Percentiles rank a stretch among this genome's conserved stretches.
Evolutionary conservation across 2,329 filamentous ascomycete genomes (phyloP).

Genomic region (Albifimbria verrucaria): DNA sequence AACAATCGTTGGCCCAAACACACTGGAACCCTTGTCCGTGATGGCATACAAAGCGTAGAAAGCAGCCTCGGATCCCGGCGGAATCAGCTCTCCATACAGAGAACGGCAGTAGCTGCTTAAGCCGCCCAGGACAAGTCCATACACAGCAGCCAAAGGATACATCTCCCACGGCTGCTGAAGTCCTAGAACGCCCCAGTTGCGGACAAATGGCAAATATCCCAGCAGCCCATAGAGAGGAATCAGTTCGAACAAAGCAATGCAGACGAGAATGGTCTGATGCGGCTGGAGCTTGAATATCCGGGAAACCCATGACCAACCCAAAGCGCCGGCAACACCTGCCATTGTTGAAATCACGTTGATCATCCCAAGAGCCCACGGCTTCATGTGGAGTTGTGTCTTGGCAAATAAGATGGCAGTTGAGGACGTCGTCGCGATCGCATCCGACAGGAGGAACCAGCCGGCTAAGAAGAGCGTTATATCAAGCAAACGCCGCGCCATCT

Average conservation of each 20-base stretch:
- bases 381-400: constrained; percentile 90
- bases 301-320: constrained; percentile 82
- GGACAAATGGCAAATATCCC: constrained; percentile 80
- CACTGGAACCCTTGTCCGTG: constrained; percentile 91
- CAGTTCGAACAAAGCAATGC: constrained; percentile 84
- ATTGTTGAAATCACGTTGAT: constrained; percentile 92
- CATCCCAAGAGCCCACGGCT: constrained; percentile 78
- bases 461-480: constrained; percentile 77
- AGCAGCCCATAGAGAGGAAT: constrained; percentile 90
- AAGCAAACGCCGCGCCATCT: constrained; percentile 67
- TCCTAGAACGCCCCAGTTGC: constrained; percentile 71
- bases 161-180: constrained; percentile 97
- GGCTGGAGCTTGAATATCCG: constrained; percentile 66
- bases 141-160: constrained; percentile 87
- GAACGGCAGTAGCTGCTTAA: constrained; percentile 88
- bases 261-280: constrained; percentile 87
- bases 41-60: constrained; percentile 98
- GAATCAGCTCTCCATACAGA: constrained; percentile 89
- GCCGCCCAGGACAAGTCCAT: constrained; percentile 92
- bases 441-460: constrained; percentile 92
- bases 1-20: constrained; percentile 93
- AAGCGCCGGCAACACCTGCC: constrained; percentile 81
- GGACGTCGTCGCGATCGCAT: constrained; percentile 90
- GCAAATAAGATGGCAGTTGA: constrained; percentile 94
- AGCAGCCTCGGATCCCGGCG: constrained; percentile 88